phyloP scores from a whole-genome alignment of 176 grass and related monocot species.

The Juncus inflexus region DNA sequence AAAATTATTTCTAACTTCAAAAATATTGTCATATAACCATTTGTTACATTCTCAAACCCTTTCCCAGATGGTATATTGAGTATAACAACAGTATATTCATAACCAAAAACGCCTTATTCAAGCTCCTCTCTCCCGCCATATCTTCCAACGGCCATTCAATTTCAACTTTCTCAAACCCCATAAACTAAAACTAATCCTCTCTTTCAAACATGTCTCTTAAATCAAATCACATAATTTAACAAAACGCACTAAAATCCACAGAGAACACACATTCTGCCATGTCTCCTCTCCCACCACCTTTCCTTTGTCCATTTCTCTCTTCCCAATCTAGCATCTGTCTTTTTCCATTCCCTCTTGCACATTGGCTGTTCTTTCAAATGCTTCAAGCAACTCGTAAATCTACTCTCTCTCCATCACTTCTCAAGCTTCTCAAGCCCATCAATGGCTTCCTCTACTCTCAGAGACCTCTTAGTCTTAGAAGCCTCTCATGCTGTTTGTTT shows the following conservation, averaged over 20 bases:
- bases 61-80: too few species aligned
- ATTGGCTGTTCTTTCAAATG: slow-evolving; percentile 26
- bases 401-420: slow-evolving; percentile 31
- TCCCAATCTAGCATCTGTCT: neutral
- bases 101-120: neutral
- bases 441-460: slow-evolving; percentile 50
- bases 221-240: neutral
- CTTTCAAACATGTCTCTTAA: neutral
- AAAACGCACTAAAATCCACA: neutral
- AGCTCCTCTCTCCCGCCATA: neutral
- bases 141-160: slow-evolving; percentile 1
- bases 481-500: neutral
- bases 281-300: slow-evolving; percentile 3
- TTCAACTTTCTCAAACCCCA: neutral
- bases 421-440: neutral
- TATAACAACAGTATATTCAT: too few species aligned
- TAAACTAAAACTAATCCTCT: too few species aligned
- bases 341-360: neutral
- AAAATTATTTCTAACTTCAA: too few species aligned
- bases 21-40: too few species aligned
- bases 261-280: neutral
- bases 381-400: slow-evolving; percentile 4
- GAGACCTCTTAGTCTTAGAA: slow-evolving; percentile 62
- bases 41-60: too few species aligned
- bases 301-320: slow-evolving; percentile 1